A percentile compares a stretch with the other conserved stretches of the same genome.
phyloP scores from a whole-genome alignment of 805 yeast species.

The Barnettozyma salicaria region DNA sequence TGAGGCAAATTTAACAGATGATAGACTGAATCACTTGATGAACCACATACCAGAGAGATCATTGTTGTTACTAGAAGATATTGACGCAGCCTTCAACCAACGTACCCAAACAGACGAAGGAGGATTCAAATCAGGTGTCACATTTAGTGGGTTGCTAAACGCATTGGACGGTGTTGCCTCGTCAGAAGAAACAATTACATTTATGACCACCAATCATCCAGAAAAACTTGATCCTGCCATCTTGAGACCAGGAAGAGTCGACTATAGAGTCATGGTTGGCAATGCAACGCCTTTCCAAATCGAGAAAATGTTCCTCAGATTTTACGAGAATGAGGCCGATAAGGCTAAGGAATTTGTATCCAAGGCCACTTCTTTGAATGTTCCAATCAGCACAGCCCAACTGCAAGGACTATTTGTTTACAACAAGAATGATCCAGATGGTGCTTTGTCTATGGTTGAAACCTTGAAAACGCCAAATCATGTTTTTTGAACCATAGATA shows the following conservation, averaged over 20 bases:
- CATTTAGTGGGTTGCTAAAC: conserved; percentile 89
- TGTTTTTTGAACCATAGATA: conserved; percentile 22
- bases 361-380: conserved; percentile 37
- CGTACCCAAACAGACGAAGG: conserved; percentile 70
- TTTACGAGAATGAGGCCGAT: conserved; percentile 60
- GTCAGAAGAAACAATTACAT: conserved; percentile 92
- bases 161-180: conserved; percentile 97
- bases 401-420: conserved; percentile 93
- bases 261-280: conserved; percentile 72
- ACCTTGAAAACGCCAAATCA: conserved; percentile 30
- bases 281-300: conserved; percentile 86
- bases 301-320: conserved; percentile 76
- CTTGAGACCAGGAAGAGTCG: conserved; percentile 92
- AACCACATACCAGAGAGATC: conserved; percentile 92
- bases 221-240: conserved; percentile 90
- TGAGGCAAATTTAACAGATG: conserved; percentile 90
- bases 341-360: conserved; percentile 43
- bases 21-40: conserved; percentile 89
- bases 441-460: conserved; percentile 62
- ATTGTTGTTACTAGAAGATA: conserved; percentile 79
- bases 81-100: conserved; percentile 91
- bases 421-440: conserved; percentile 75
- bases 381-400: conserved; percentile 83
- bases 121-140: conserved; percentile 83
- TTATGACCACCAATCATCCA: conserved; percentile 98